Percentiles rank a stretch among this genome's conserved stretches.
Evolutionary conservation across 1,139 yeast species (phyloP).

Genomic region (Kazachstania sp.): DNA sequence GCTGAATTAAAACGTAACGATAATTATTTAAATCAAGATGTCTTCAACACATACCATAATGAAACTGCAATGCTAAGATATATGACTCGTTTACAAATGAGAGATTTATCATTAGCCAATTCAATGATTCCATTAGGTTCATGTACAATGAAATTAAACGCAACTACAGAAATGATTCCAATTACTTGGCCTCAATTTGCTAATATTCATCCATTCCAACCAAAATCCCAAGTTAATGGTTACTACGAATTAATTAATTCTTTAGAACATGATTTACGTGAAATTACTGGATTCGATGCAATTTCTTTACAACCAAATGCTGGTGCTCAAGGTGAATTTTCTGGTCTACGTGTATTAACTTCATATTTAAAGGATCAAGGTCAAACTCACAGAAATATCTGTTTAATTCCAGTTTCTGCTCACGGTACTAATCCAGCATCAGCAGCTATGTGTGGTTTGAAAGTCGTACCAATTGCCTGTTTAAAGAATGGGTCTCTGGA

Average conservation of each 20-base stretch:
- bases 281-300: slow-evolving; percentile 87
- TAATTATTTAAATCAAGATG: slow-evolving; percentile 58
- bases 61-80: slow-evolving; percentile 94
- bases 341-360: slow-evolving; percentile 83
- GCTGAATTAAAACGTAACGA: slow-evolving; percentile 56
- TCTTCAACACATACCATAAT: slow-evolving; percentile 80
- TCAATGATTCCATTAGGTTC: slow-evolving; percentile 97
- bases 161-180: slow-evolving; percentile 92
- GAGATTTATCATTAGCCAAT: slow-evolving; percentile 86
- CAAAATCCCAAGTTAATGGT: slow-evolving; percentile 77
- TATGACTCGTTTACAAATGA: slow-evolving; percentile 73
- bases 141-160: slow-evolving; percentile 94
- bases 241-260: slow-evolving; percentile 66
- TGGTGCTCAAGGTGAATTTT: slow-evolving; percentile 97
- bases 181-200: slow-evolving; percentile 91
- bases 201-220: slow-evolving; percentile 86
- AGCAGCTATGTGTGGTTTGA: slow-evolving; percentile 94
- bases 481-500: slow-evolving; percentile 78
- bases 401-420: slow-evolving; percentile 93
- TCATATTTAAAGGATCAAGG: slow-evolving; percentile 69
- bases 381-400: slow-evolving; percentile 64
- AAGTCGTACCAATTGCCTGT: slow-evolving; percentile 89
- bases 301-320: slow-evolving; percentile 94
- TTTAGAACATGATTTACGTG: slow-evolving; percentile 76
- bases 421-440: slow-evolving; percentile 99